Percentiles rank a stretch among this genome's conserved stretches.
These are phyloP conservation scores for Psilocybe subaeruginosa DNA, from an alignment of 768 basidiomycete genomes.

Conservation along the genomic window DNA sequence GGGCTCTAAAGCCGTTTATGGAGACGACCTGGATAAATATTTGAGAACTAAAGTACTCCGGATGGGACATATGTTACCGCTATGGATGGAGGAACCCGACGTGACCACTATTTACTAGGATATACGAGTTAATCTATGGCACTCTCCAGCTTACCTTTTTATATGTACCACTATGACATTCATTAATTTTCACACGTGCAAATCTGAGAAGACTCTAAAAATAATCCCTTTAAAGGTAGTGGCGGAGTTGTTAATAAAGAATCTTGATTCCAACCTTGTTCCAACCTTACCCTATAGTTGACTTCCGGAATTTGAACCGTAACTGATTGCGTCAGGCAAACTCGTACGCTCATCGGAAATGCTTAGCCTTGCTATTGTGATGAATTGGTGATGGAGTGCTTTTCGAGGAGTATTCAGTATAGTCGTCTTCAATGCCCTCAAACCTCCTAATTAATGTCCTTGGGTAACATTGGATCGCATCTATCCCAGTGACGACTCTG, in stretches of 20 bases:
- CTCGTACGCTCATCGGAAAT: too few species aligned
- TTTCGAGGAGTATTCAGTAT: too few species aligned
- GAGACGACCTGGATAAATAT: constrained; percentile 92
- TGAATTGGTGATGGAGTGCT: too few species aligned
- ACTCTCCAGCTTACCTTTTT: background rate
- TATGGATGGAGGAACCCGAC: constrained; percentile 47
- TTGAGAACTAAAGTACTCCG: constrained; percentile 93
- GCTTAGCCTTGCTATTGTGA: too few species aligned
- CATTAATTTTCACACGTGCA: background rate
- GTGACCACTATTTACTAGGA: constrained; percentile 24
- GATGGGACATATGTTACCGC: constrained; percentile 93
- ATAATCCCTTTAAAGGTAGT: background rate
- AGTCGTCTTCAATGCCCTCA: too few species aligned
- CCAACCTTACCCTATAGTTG: background rate
- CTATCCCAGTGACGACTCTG: too few species aligned
- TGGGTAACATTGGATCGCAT: too few species aligned
- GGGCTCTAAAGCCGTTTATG: constrained; percentile 74
- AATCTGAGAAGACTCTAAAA: constrained; percentile 1
- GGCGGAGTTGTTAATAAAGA: background rate
- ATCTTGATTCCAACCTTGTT: too few species aligned
- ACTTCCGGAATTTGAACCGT: background rate
- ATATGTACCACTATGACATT: background rate
- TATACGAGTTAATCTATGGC: constrained; percentile 11
- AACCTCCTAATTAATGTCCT: too few species aligned
- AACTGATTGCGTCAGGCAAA: too few species aligned